A percentile compares a stretch with the other conserved stretches of the same genome.
Evolutionary conservation across 164 flowering plant genomes (phyloP).

Genomic region (Annona squamosa): DNA sequence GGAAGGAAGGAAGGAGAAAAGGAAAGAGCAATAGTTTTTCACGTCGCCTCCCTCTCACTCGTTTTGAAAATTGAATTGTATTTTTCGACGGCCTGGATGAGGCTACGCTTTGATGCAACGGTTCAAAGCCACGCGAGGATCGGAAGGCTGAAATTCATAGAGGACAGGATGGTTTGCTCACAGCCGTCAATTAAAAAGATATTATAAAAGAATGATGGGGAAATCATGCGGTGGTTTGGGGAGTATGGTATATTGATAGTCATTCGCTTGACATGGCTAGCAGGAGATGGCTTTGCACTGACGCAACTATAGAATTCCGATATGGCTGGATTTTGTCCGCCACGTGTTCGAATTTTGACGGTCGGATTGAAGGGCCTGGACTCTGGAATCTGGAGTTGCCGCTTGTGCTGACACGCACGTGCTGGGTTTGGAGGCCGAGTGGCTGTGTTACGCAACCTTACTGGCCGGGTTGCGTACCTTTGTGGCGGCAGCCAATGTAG

Average conservation of each 20-base stretch:
- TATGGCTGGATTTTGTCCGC: too few relatives aligned
- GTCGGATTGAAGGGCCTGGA: too few relatives aligned
- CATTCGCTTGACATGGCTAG: not conserved
- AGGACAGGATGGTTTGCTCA: not conserved
- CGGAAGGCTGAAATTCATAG: slow-evolving; percentile 43
- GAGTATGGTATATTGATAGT: not conserved
- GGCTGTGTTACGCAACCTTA: too few relatives aligned
- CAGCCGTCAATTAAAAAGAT: slow-evolving; percentile 26
- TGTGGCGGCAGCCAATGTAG: too few relatives aligned
- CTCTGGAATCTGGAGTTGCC: too few relatives aligned
- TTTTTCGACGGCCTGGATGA: slow-evolving; percentile 42
- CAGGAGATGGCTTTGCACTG: too few relatives aligned
- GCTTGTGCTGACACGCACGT: too few relatives aligned
- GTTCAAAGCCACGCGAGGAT: slow-evolving; percentile 6
- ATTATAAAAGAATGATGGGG: not conserved
- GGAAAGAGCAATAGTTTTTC: not conserved
- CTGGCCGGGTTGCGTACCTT: too few relatives aligned
- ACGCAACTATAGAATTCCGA: too few relatives aligned
- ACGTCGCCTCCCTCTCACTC: slow-evolving; percentile 42
- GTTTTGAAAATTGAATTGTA: slow-evolving; percentile 57
- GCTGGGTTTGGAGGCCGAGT: too few relatives aligned
- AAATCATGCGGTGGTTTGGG: not conserved
- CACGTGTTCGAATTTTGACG: too few relatives aligned
- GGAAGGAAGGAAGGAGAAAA: slow-evolving; percentile 5
- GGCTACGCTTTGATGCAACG: slow-evolving; percentile 22